Evolutionary conservation across 768 basidiomycete genomes (phyloP).

Genomic region (Hirschioporus abietinus): DNA sequence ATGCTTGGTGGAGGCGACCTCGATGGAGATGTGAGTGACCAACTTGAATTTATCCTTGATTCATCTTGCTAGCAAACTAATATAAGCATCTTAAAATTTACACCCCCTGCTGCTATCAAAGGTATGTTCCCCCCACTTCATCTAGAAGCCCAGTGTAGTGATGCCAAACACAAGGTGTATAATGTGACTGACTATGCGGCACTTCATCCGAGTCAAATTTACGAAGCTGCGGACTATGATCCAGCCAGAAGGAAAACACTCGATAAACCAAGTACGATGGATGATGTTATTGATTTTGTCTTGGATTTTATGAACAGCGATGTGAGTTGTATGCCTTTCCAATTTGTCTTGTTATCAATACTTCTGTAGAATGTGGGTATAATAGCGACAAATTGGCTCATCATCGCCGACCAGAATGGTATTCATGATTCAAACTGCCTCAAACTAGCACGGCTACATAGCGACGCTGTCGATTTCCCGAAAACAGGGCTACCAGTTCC

Average conservation of each 20-base stretch:
- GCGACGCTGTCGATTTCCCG: slow-evolving; percentile 62
- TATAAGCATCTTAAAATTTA: background rate
- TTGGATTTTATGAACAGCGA: slow-evolving; percentile 66
- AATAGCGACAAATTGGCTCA: slow-evolving; percentile 4
- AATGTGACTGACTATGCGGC: slow-evolving; percentile 9
- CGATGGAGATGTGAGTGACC: slow-evolving; percentile 44
- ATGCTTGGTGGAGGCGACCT: slow-evolving; percentile 66
- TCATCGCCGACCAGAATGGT: slow-evolving; percentile 30
- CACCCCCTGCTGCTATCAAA: background rate
- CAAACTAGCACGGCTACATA: slow-evolving; percentile 50
- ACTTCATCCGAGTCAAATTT: slow-evolving; percentile 4
- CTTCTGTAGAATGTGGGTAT: slow-evolving; percentile 2
- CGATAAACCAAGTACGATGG: slow-evolving; percentile 46
- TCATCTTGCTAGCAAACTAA: background rate
- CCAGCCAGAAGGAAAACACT: slow-evolving; percentile 42
- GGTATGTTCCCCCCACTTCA: background rate
- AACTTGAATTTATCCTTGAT: background rate
- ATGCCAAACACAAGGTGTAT: background rate
- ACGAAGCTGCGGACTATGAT: slow-evolving; percentile 42
- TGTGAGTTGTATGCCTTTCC: slow-evolving; percentile 28
- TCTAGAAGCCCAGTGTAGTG: background rate
- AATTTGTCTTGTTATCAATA: slow-evolving; percentile 13
- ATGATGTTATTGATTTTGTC: slow-evolving; percentile 64
- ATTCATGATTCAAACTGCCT: slow-evolving; percentile 51
- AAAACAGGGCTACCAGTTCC: slow-evolving; percentile 49